Conservation (phyloP, 1,139 yeast species). For the Debaryomycetaceae sp. region DNA sequence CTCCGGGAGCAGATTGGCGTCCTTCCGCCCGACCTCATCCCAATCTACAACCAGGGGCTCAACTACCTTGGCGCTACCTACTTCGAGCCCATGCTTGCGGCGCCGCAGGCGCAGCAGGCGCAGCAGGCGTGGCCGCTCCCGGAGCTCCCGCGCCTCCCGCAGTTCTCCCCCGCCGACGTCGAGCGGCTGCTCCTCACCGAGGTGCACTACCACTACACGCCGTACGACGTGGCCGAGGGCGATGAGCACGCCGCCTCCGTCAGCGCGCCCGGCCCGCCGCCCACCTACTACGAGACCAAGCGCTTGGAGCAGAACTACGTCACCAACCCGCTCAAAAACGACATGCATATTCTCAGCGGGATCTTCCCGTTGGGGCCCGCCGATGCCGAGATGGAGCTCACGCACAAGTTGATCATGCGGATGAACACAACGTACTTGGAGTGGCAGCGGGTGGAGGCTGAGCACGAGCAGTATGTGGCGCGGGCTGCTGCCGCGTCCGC, state of each 20-base stretch:
- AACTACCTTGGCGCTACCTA: conserved; percentile 56
- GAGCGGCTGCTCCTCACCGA: conserved; percentile 77
- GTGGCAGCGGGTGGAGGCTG: conserved; percentile 24
- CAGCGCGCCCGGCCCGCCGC: conserved; percentile 24
- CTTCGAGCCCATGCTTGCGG: conserved; percentile 38
- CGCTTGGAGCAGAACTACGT: conserved; percentile 67
- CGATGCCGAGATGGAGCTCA: conserved; percentile 14
- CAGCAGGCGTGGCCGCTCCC: conserved; percentile 74
- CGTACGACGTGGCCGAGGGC: conserved; percentile 44
- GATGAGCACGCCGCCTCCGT: conserved; percentile 9
- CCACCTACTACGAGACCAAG: conserved; percentile 57
- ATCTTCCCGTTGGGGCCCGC: conserved; percentile 26
- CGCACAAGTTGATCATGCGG: conserved; percentile 35
- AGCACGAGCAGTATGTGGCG: conserved; percentile 20
- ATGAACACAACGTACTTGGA: conserved; percentile 28
- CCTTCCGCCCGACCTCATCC: conserved; percentile 74
- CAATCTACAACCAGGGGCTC: conserved; percentile 67
- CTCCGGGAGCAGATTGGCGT: conserved; percentile 80
- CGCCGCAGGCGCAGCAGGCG: conserved; percentile 7
- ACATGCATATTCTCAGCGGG: conserved; percentile 55
- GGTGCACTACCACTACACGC: conserved; percentile 60
- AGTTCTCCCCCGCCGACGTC: conserved; percentile 66
- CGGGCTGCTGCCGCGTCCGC: conserved; percentile 20
- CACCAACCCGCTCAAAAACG: conserved; percentile 60
- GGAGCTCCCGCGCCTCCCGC: conserved; percentile 59